Percentiles rank a stretch among this genome's conserved stretches.
Conservation (phyloP, 2,329 filamentous ascomycete species). For the Aspergillus niger region DNA sequence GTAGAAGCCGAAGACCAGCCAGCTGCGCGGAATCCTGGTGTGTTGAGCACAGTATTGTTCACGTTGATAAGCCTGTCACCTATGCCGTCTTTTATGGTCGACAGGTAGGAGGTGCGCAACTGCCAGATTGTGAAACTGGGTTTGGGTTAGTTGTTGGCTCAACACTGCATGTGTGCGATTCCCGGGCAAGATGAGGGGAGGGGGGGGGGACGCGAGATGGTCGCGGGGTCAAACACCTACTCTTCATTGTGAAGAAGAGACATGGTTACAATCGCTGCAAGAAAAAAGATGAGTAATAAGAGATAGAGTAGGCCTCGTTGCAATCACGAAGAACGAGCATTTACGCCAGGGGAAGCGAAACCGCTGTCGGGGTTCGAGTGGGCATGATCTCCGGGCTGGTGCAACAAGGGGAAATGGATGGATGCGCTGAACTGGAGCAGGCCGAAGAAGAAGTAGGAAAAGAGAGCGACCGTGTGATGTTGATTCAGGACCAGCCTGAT, state of each 20-base stretch:
- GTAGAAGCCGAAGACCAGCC: constrained; percentile 55
- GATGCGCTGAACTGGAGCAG: constrained; percentile 15
- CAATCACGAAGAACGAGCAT: constrained; percentile 8
- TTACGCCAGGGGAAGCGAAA: constrained; percentile 7
- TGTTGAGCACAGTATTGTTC: constrained; percentile 64
- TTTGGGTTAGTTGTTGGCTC: constrained; percentile 15
- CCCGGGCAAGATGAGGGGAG: constrained; percentile 1
- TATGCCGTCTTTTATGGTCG: constrained; percentile 65
- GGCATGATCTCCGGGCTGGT: constrained; percentile 12
- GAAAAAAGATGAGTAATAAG: neutral
- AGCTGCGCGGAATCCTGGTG: constrained; percentile 65
- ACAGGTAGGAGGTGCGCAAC: constrained; percentile 65
- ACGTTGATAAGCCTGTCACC: constrained; percentile 67
- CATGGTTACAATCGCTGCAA: constrained; percentile 35
- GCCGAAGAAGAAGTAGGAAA: constrained; percentile 10
- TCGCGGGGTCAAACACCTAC: constrained; percentile 35
- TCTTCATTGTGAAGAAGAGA: constrained; percentile 56
- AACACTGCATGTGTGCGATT: neutral
- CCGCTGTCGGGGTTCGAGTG: constrained; percentile 9
- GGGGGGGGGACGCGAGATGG: neutral
- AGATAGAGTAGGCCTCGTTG: neutral
- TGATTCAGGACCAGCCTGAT: constrained; percentile 39
- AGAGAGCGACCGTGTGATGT: constrained; percentile 15
- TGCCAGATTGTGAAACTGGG: constrained; percentile 66
- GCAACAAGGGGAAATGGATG: constrained; percentile 14